These are phyloP conservation scores for Populus tomentosa DNA, from an alignment of 441 rosid genomes.

Conservation along the genomic window DNA sequence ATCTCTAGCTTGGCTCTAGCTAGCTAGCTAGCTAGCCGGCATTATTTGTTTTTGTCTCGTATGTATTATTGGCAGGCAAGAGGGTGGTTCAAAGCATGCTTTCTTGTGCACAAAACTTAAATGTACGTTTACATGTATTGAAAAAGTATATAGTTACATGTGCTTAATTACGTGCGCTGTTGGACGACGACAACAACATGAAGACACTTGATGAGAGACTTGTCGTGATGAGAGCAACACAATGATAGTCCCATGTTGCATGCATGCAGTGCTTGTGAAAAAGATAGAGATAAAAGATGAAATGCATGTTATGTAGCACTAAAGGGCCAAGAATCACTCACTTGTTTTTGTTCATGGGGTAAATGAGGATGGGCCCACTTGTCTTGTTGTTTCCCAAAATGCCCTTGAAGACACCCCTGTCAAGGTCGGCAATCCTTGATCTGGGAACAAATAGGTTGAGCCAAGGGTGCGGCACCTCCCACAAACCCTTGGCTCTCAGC, in stretches of 20 bases:
- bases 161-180: not conserved
- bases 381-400: conserved; percentile 75
- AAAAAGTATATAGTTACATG: not conserved
- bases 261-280: not conserved
- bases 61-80: too few species aligned
- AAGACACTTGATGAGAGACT: not conserved
- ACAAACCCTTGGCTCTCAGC: conserved; percentile 76
- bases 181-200: not conserved
- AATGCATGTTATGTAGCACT: conserved; percentile 21
- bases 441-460: conserved; percentile 89
- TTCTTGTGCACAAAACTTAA: not conserved
- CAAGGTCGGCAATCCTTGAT: conserved; percentile 77
- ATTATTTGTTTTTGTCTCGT: too few species aligned
- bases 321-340: conserved; percentile 28
- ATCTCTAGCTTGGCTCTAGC: not conserved
- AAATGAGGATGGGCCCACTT: conserved; percentile 89
- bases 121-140: too few species aligned
- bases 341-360: conserved; percentile 92
- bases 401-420: conserved; percentile 84
- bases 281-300: not conserved
- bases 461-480: conserved; percentile 99
- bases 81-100: too few species aligned
- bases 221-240: not conserved
- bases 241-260: not conserved
- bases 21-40: not conserved